phyloP scores from a whole-genome alignment of 495 filamentous ascomycete genomes.

The Terfezia boudieri region DNA sequence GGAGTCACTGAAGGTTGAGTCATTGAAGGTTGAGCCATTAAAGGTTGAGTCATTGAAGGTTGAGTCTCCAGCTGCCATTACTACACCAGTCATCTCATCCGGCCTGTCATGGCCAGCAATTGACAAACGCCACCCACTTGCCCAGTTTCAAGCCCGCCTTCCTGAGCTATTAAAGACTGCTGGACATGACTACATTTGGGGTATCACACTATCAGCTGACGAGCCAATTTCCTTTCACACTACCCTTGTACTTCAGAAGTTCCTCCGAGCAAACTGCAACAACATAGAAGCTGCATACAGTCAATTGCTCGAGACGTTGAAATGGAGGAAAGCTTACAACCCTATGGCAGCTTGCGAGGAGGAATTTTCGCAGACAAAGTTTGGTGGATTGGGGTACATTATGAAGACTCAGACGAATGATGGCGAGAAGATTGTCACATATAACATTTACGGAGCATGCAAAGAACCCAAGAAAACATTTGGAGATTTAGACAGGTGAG shows the following conservation, averaged over 20 bases:
- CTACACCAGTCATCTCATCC: neutral
- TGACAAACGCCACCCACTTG: neutral
- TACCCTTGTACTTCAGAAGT: constrained; percentile 72
- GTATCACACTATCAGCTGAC: constrained; percentile 30
- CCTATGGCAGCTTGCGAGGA: constrained; percentile 27
- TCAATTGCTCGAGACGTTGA: constrained; percentile 54
- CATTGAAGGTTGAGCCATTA: too few species aligned
- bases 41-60: too few species aligned
- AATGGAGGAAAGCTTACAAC: constrained; percentile 44
- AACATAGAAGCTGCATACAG: constrained; percentile 45
- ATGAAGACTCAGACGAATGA: constrained; percentile 23
- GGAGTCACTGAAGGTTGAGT: too few species aligned
- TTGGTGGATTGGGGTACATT: constrained; percentile 33
- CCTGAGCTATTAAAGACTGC: constrained; percentile 25
- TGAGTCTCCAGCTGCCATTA: neutral
- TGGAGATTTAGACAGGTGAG: constrained; percentile 52
- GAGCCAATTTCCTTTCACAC: constrained; percentile 30
- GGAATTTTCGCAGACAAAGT: constrained; percentile 29
- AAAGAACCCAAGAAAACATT: constrained; percentile 54
- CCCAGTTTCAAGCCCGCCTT: constrained; percentile 12
- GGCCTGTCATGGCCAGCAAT: neutral
- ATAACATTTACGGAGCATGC: constrained; percentile 70
- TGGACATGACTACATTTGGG: constrained; percentile 54
- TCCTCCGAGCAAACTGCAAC: constrained; percentile 66
- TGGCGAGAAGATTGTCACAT: constrained; percentile 40